A percentile compares a stretch with the other conserved stretches of the same genome.
phyloP scores from a whole-genome alignment of 805 yeast species.

The Metschnikowia vanudenii region DNA sequence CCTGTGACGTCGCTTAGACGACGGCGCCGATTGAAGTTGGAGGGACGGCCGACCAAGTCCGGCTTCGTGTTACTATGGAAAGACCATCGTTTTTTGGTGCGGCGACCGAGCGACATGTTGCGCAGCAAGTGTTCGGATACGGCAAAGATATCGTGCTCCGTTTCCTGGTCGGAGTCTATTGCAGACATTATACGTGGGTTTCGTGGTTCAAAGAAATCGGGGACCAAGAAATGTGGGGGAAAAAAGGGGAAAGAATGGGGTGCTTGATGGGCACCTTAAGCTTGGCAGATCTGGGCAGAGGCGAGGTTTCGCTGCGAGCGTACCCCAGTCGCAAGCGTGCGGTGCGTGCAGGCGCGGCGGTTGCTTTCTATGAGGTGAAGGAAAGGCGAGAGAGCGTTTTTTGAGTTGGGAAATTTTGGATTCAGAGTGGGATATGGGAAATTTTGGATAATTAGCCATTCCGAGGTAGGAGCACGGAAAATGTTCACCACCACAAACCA shows the following conservation, averaged over 20 bases:
- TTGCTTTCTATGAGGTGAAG: too few species aligned
- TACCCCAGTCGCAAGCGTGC: constrained; percentile 2
- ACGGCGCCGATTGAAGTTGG: constrained; percentile 27
- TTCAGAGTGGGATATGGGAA: too few species aligned
- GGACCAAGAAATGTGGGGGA: too few species aligned
- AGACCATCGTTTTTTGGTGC: constrained; percentile 44
- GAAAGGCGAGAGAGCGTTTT: too few species aligned
- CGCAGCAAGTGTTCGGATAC: constrained; percentile 35
- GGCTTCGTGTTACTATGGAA: constrained; percentile 39
- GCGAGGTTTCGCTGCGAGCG: not conserved
- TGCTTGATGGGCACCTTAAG: too few species aligned
- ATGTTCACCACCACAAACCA: too few species aligned
- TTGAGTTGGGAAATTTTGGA: too few species aligned
- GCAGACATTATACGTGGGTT: constrained; percentile 21
- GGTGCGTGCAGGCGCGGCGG: too few species aligned
- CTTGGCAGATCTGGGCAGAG: not conserved
- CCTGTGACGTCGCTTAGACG: constrained; percentile 42
- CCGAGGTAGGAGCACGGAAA: too few species aligned
- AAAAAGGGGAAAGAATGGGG: too few species aligned
- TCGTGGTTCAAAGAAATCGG: too few species aligned
- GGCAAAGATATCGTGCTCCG: constrained; percentile 32
- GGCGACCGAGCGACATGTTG: constrained; percentile 29
- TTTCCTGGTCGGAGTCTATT: constrained; percentile 31
- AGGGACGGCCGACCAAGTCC: constrained; percentile 36
- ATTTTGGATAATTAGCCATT: too few species aligned